A percentile compares a stretch with the other conserved stretches of the same genome.
Conservation (phyloP, 306 rosid species). For the Ammopiptanthus mongolicus region DNA sequence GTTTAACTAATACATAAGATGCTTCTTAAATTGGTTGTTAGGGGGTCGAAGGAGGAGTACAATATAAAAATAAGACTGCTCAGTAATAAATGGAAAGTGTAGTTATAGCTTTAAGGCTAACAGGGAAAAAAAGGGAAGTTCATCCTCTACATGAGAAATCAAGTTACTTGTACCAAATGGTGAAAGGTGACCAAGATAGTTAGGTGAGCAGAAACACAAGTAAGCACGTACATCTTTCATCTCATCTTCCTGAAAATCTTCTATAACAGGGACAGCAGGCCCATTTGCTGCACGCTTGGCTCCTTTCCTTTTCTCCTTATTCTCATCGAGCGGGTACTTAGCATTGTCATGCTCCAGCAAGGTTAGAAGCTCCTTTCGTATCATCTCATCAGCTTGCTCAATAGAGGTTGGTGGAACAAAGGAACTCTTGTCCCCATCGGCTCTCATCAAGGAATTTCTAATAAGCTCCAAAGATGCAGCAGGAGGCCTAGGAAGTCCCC, state of each 20-base stretch:
- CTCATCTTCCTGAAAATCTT: conserved; percentile 77
- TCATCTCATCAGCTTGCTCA: conserved; percentile 90
- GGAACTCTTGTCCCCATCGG: conserved; percentile 93
- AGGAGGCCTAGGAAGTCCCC: conserved; percentile 97
- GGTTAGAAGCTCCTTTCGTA: conserved; percentile 65
- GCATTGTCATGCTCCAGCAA: conserved; percentile 87
- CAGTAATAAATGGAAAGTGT: background rate
- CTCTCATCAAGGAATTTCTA: conserved; percentile 69
- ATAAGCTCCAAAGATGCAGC: conserved; percentile 69
- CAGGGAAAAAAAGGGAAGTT: background rate
- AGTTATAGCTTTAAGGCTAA: background rate
- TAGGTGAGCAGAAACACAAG: background rate
- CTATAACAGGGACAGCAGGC: conserved; percentile 58
- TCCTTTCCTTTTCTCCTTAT: conserved; percentile 73
- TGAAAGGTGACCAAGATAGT: background rate
- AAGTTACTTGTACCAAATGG: background rate
- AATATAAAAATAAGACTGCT: background rate
- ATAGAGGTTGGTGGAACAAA: conserved; percentile 85
- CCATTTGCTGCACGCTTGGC: conserved; percentile 51
- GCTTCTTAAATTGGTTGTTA: background rate
- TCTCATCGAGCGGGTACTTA: conserved; percentile 74
- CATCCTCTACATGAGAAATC: background rate
- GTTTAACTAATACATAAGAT: background rate
- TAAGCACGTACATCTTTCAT: conserved; percentile 52
- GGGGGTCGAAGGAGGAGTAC: background rate